Evolutionary conservation across 176 grass and related monocot genomes (phyloP), one percentile per base, ranked within the genome.

Genomic region (Triticum urartu): DNA sequence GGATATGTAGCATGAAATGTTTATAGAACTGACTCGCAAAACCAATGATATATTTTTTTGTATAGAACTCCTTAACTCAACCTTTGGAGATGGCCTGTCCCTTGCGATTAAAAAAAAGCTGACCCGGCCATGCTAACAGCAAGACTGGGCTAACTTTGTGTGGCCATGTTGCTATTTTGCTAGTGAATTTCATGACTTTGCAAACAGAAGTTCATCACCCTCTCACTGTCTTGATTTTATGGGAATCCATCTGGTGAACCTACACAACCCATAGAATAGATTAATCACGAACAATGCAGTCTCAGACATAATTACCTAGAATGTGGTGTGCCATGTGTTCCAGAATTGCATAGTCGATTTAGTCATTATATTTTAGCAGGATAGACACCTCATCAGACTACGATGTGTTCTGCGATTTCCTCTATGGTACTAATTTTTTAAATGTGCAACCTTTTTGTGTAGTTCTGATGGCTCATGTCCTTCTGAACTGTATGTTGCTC

Each of bases 131-230:
- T 71, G 25, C 52, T 24, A 85, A 40, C 39, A 42, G n/a, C 69
- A 78, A 70, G 63, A 58, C 17, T 62, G 72, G 77, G 58, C 62
- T 60, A 77, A 62, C 50, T 48, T 13, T 0, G 4, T 0, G 0
- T 78, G 63, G 26, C 7, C 12, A 36, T 54, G 59, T 48, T 84
- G 38, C 21, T 82, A 33, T n/a, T 83, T 47, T 88, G 20, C 25
- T 83, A 17, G 26, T 70, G 18, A 26, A 61, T 69, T 9, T 11
- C 63, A 30, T 3, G 7, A 7, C 17, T 32, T 83, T 54, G 39
- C 15, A 56, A 21, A 72, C 68, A 78, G 7, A 24, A 6, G 15
- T 74, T 8, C 83, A 32, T 74, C 64, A 47, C 28, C 24, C 39
- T 54, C n/a, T 85, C 58, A 30, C 59, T 69, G 71, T 64, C 30